phyloP scores from a whole-genome alignment of 805 yeast species.

The Wickerhamiella siamensis region DNA sequence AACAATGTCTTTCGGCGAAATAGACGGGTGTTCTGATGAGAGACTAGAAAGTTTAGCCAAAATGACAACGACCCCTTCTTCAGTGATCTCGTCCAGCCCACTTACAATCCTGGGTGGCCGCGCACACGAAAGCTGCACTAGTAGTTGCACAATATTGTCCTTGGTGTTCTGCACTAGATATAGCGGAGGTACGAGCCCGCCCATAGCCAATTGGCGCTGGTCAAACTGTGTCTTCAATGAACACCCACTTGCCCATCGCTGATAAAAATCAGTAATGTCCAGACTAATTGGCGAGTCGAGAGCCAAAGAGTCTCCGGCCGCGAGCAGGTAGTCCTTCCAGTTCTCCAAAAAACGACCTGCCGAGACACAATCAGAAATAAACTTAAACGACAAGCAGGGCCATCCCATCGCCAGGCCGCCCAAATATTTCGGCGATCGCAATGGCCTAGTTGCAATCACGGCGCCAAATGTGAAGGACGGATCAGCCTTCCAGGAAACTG shows the following conservation, averaged over 20 bases:
- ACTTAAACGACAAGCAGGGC: slow-evolving; percentile 60
- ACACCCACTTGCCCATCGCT: slow-evolving; percentile 12
- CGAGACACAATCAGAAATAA: slow-evolving; percentile 36
- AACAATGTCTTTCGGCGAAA: slow-evolving; percentile 5
- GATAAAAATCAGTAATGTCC: slow-evolving; percentile 15
- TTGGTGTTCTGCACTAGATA: slow-evolving; percentile 9
- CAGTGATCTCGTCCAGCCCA: slow-evolving; percentile 2
- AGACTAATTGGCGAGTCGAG: slow-evolving; percentile 23
- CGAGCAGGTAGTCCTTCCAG: slow-evolving; percentile 46
- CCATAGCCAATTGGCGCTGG: slow-evolving; percentile 13
- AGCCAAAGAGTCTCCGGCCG: slow-evolving; percentile 53
- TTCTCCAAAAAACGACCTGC: slow-evolving; percentile 19
- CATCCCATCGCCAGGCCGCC: slow-evolving; percentile 71
- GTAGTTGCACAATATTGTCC: background rate
- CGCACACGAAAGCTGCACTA: slow-evolving; percentile 10
- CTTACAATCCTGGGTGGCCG: slow-evolving; percentile 7
- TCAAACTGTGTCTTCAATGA: slow-evolving; percentile 19
- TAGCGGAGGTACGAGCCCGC: slow-evolving; percentile 11
- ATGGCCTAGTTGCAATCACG: slow-evolving; percentile 40
- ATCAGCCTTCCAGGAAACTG: background rate
- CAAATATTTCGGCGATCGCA: slow-evolving; percentile 60
- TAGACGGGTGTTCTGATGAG: background rate
- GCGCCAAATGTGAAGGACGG: slow-evolving; percentile 41
- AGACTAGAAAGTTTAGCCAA: slow-evolving; percentile 4
- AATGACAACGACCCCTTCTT: slow-evolving; percentile 14